phyloP scores from a whole-genome alignment of 2,329 filamentous ascomycete genomes.

The Botryotinia calthae region DNA sequence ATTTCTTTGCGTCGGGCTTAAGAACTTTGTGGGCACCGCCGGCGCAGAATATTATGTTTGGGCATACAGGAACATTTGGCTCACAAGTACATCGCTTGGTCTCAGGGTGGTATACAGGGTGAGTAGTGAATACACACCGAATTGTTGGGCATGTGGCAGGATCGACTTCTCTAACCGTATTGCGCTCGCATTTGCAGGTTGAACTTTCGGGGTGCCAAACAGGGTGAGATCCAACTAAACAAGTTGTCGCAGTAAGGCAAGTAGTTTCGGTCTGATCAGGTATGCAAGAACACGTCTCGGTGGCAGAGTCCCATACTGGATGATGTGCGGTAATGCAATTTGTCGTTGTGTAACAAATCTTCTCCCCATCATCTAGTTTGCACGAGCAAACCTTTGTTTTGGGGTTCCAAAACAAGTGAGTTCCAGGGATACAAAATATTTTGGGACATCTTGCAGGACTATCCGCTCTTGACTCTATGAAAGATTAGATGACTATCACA shows the following conservation, averaged over 20 bases:
- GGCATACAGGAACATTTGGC: slow-evolving; percentile 16
- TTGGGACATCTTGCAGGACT: slow-evolving; percentile 24
- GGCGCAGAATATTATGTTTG: slow-evolving; percentile 25
- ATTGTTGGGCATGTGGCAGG: slow-evolving; percentile 24
- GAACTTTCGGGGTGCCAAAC: slow-evolving; percentile 8
- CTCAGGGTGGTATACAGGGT: slow-evolving; percentile 25
- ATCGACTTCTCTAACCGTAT: slow-evolving; percentile 11
- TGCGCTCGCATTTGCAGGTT: slow-evolving; percentile 10
- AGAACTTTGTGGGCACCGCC: slow-evolving; percentile 22
- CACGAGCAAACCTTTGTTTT: slow-evolving; percentile 19
- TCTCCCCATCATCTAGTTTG: slow-evolving; percentile 18
- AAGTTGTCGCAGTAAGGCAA: slow-evolving; percentile 12
- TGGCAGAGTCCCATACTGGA: slow-evolving; percentile 14
- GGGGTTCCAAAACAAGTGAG: slow-evolving; percentile 23
- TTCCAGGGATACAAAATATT: slow-evolving; percentile 20
- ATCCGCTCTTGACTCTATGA: slow-evolving; percentile 13
- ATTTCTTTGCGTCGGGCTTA: slow-evolving; percentile 21
- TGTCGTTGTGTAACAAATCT: slow-evolving; percentile 18
- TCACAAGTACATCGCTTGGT: slow-evolving; percentile 27
- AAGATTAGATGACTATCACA: background rate
- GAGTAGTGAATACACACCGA: slow-evolving; percentile 22
- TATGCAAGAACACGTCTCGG: slow-evolving; percentile 21
- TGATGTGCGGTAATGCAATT: slow-evolving; percentile 8
- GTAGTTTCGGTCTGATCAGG: slow-evolving; percentile 10
- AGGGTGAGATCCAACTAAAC: slow-evolving; percentile 3